These are phyloP conservation scores for Alternaria triticimaculans DNA, from an alignment of 2,329 filamentous ascomycete species.

Conservation along the genomic window DNA sequence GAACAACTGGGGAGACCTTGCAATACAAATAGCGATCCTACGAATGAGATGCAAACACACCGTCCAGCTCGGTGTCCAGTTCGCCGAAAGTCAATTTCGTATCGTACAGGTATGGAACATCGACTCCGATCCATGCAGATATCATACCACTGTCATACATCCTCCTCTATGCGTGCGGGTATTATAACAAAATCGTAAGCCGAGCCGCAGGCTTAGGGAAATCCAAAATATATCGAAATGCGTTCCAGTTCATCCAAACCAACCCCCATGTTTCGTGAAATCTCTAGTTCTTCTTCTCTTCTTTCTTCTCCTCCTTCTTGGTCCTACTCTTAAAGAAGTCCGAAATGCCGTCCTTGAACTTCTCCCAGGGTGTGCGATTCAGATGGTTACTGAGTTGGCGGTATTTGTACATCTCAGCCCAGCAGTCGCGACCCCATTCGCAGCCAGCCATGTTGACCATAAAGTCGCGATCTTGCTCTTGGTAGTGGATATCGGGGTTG, in stretches of 20 bases:
- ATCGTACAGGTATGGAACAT: conserved; percentile 8
- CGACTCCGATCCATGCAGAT: conserved; percentile 10
- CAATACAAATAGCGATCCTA: neutral
- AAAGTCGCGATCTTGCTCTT: conserved; percentile 85
- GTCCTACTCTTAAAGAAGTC: conserved; percentile 45
- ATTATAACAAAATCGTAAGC: conserved; percentile 18
- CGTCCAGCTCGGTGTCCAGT: neutral
- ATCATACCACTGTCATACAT: conserved; percentile 12
- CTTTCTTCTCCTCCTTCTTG: conserved; percentile 30
- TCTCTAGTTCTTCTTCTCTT: conserved; percentile 23
- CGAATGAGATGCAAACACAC: conserved; percentile 3
- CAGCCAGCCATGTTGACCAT: conserved; percentile 98
- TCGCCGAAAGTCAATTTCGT: conserved; percentile 3
- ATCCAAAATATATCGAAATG: conserved; percentile 17
- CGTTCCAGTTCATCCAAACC: conserved; percentile 5
- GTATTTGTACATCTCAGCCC: conserved; percentile 97
- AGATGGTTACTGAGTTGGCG: conserved; percentile 88
- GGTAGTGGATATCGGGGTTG: conserved; percentile 82
- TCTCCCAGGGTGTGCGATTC: conserved; percentile 84
- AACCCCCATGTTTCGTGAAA: neutral
- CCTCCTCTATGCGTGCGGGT: conserved; percentile 13
- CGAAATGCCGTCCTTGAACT: conserved; percentile 57
- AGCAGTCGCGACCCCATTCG: conserved; percentile 95
- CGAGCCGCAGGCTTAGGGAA: conserved; percentile 9
- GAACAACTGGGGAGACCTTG: neutral